phyloP scores from a whole-genome alignment of 345 rosid species.

The Pugionium dolabratum region DNA sequence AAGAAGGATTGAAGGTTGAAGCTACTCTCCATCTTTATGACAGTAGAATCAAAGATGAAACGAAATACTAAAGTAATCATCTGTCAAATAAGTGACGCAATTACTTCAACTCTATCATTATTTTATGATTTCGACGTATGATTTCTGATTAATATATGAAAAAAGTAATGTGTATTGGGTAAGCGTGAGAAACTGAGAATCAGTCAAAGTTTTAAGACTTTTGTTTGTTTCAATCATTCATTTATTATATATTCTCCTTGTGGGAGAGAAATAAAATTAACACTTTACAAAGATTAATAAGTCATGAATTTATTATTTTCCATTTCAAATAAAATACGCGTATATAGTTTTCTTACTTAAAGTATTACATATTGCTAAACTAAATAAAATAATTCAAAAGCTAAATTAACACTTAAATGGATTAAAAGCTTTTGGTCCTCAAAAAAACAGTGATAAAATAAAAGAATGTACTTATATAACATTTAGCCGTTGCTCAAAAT shows the following conservation, averaged over 20 bases:
- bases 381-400: no score
- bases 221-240: not conserved
- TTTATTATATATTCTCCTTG: no score
- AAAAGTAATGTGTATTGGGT: not conserved
- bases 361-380: no score
- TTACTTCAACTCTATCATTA: not conserved
- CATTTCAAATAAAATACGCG: no score
- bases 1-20: not conserved
- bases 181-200: constrained; percentile 11
- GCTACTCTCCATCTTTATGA: not conserved
- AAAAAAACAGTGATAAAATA: not conserved
- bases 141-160: not conserved
- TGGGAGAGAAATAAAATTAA: no score
- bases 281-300: not conserved
- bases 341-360: no score
- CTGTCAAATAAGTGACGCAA: not conserved
- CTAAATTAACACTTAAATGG: no score
- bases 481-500: not conserved
- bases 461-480: not conserved
- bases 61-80: constrained; percentile 2
- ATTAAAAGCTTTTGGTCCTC: no score
- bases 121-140: not conserved
- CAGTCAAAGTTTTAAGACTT: not conserved
- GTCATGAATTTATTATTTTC: no score
- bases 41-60: constrained; percentile 2